A percentile compares a stretch with the other conserved stretches of the same genome.
Conservation (phyloP, 2,329 filamentous ascomycete species). For the Colletotrichum neosansevieriae region DNA sequence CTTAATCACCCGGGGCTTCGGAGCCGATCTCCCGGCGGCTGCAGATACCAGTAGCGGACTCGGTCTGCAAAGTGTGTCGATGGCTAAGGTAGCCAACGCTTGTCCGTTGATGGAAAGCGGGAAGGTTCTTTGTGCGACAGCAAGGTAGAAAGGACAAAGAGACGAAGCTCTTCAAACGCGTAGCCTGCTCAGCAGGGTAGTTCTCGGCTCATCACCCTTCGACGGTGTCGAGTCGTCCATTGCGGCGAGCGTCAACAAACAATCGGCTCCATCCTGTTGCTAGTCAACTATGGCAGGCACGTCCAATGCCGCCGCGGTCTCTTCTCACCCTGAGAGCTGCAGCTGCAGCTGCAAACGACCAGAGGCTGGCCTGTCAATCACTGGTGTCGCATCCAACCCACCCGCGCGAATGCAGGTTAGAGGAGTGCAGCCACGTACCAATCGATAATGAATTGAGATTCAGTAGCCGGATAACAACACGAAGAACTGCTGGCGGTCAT, state of each 20-base stretch:
- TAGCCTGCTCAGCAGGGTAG: slow-evolving; percentile 15
- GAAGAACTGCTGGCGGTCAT: slow-evolving; percentile 12
- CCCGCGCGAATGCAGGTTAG: slow-evolving; percentile 26
- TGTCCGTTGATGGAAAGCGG: neutral
- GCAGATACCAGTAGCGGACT: slow-evolving; percentile 2
- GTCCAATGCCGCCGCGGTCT: slow-evolving; percentile 3
- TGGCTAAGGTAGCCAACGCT: slow-evolving; percentile 10
- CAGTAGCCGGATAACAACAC: slow-evolving; percentile 27
- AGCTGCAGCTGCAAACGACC: slow-evolving; percentile 29
- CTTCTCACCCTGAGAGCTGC: slow-evolving; percentile 39
- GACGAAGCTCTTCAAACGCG: slow-evolving; percentile 22
- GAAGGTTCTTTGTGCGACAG: slow-evolving; percentile 21
- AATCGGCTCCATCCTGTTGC: slow-evolving; percentile 21
- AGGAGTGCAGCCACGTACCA: slow-evolving; percentile 40
- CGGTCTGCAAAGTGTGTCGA: slow-evolving; percentile 10
- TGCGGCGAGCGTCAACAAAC: slow-evolving; percentile 32
- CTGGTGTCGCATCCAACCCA: slow-evolving; percentile 34
- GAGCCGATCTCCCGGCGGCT: slow-evolving; percentile 2
- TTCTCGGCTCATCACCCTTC: slow-evolving; percentile 25
- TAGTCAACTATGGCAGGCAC: slow-evolving; percentile 9
- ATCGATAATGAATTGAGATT: slow-evolving; percentile 25
- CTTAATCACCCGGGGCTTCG: slow-evolving; percentile 13
- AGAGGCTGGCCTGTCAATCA: slow-evolving; percentile 33
- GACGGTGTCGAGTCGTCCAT: slow-evolving; percentile 31
- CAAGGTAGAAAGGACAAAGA: slow-evolving; percentile 24